Percentiles rank a stretch among this genome's conserved stretches.
phyloP scores from a whole-genome alignment of 2,329 filamentous ascomycete genomes.

The Dothideomycetes sp. region DNA sequence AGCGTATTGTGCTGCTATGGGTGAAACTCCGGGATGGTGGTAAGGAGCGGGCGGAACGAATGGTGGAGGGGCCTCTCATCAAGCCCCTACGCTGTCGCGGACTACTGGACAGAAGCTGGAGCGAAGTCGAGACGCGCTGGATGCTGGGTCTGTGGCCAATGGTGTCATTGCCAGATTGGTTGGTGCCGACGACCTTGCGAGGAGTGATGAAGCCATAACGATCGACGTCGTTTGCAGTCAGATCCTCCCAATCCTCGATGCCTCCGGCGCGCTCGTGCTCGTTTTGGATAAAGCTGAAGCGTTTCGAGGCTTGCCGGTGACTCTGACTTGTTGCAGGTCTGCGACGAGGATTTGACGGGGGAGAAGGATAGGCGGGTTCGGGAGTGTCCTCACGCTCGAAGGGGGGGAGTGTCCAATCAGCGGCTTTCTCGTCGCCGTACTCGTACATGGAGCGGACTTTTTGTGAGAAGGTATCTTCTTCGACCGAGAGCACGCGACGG shows the following conservation, averaged over 20 bases:
- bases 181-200: slow-evolving; percentile 28
- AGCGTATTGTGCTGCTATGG: slow-evolving; percentile 25
- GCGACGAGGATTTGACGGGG: slow-evolving; percentile 12
- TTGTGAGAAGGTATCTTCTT: slow-evolving; percentile 54
- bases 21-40: slow-evolving; percentile 20
- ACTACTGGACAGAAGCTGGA: slow-evolving; percentile 47
- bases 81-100: slow-evolving; percentile 43
- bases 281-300: slow-evolving; percentile 32
- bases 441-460: slow-evolving; percentile 57
- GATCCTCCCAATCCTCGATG: slow-evolving; percentile 56
- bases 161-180: slow-evolving; percentile 18
- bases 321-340: slow-evolving; percentile 4
- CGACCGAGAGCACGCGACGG: slow-evolving; percentile 48
- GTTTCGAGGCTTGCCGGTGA: too few relatives aligned
- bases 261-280: slow-evolving; percentile 54
- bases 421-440: slow-evolving; percentile 48
- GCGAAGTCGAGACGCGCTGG: slow-evolving; percentile 51
- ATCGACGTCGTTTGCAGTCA: slow-evolving; percentile 51
- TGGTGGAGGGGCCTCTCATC: slow-evolving; percentile 40
- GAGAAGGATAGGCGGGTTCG: slow-evolving; percentile 6
- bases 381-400: slow-evolving; percentile 13
- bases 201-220: slow-evolving; percentile 56
- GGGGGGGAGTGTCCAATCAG: slow-evolving; percentile 29
- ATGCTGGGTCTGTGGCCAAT: slow-evolving; percentile 34
- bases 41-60: slow-evolving; percentile 33